Evolutionary conservation across 768 basidiomycete genomes (phyloP), one percentile per base, ranked within the genome.

Genomic region (Phallus indusiatus): DNA sequence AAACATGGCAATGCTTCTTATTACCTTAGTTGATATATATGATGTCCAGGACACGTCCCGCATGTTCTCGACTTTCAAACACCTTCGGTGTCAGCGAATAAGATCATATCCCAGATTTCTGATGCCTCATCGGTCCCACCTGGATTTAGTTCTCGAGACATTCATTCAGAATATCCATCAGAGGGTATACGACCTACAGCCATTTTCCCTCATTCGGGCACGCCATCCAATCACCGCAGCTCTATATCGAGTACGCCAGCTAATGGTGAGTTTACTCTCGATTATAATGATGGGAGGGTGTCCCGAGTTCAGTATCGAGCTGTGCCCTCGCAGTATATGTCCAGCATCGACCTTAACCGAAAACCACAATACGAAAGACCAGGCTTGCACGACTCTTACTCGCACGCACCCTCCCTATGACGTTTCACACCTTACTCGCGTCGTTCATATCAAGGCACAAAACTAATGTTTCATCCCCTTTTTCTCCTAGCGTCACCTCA

Each of bases 261-360:
- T 62, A 74, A 84, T 75, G 82, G 88, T 89, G 84, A 89, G 88
- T 84, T 66, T 64, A 69, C 74, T 75, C 76, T 68, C 60, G 65
- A 71, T 69, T 73, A 74, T 69, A 72, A 72, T 73, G 70, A 81
- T 84, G 85, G 85, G 86, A 86, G 84, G 87, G 85, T 81, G 74
- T 75, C 76, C 75, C 72, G 74, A 85, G 85, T 78, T 84, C 80
- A 80, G 84, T 90, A 88, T 86, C 88, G 79, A 89, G 86, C 85
- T 85, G 83, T 87, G 77, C 86, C 86, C 88, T 86, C 75, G 76
- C 85, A 89, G 87, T 86, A 83, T 86, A 85, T 84, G 85, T 84
- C 81, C 75, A 81, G 75, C 81, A 81, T 74, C 84, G 80, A 70
- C 80, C 79, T 76, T 88, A 77, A 88, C 28, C 55, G 50, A n/a